Evolutionary conservation across 2,329 filamentous ascomycete species (phyloP).

Genomic region (Coniochaeta pulveracea): DNA sequence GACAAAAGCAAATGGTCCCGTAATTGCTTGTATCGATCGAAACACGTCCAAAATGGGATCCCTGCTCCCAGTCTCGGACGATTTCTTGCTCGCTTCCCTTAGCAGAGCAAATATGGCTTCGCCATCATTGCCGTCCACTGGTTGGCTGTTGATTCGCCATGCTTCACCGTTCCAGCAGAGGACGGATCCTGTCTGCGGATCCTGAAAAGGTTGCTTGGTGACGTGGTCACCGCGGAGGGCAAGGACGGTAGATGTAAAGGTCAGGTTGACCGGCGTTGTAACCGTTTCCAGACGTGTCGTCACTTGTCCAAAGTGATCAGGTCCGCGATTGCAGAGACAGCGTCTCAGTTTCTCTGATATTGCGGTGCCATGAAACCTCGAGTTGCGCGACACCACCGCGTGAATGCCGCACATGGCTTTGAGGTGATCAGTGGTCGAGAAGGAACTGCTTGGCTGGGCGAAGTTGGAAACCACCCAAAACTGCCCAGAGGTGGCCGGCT

Average conservation of each 20-base stretch:
- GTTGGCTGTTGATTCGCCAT: constrained; percentile 57
- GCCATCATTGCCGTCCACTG: constrained; percentile 69
- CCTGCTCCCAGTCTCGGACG: constrained; percentile 13
- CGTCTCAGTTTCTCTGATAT: constrained; percentile 26
- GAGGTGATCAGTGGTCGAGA: too few relatives aligned
- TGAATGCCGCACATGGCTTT: constrained; percentile 50
- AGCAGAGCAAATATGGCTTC: constrained; percentile 55
- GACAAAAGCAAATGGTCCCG: constrained; percentile 80
- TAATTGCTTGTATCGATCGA: constrained; percentile 41
- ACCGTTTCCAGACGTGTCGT: constrained; percentile 16
- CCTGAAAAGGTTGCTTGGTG: constrained; percentile 61
- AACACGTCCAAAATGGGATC: constrained; percentile 38
- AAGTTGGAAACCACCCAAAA: too few relatives aligned
- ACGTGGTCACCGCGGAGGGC: constrained; percentile 69
- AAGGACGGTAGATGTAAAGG: constrained; percentile 77
- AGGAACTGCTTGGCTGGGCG: constrained; percentile 1
- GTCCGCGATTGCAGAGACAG: constrained; percentile 44
- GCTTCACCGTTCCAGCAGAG: constrained; percentile 98
- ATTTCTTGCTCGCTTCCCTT: constrained; percentile 26
- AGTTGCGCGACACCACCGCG: constrained; percentile 30
- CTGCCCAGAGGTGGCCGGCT: too few relatives aligned
- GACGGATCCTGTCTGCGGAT: constrained; percentile 44
- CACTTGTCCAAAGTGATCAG: constrained; percentile 42
- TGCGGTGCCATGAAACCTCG: constrained; percentile 16
- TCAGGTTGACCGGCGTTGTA: constrained; percentile 24